Evolutionary conservation across 306 rosid genomes (phyloP).

Genomic region (Mimosa pudica): DNA sequence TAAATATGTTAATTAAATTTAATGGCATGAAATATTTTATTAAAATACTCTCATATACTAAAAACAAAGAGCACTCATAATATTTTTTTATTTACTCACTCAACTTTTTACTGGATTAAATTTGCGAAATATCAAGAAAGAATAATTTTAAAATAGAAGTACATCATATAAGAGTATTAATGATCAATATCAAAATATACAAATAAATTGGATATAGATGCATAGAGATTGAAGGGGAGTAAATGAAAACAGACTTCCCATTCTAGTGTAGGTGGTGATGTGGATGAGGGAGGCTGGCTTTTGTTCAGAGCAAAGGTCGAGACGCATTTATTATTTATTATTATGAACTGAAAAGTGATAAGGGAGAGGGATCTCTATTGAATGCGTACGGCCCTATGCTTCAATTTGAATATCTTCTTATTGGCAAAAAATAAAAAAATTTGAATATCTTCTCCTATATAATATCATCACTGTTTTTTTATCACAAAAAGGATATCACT

Average conservation of each 20-base stretch:
- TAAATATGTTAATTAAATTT: too few species aligned
- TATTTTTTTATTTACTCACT: too few species aligned
- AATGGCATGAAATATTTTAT: too few species aligned
- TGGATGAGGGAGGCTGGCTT: background rate
- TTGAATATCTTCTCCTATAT: background rate
- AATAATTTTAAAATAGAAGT: too few species aligned
- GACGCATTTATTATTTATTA: background rate
- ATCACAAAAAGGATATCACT: background rate
- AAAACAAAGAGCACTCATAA: too few species aligned
- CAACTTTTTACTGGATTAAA: too few species aligned
- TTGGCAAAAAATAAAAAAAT: too few species aligned
- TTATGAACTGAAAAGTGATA: background rate
- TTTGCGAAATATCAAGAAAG: too few species aligned
- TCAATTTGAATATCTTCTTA: background rate
- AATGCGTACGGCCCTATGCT: slow-evolving; percentile 37
- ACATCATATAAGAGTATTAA: too few species aligned
- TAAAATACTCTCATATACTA: too few species aligned
- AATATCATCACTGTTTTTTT: background rate
- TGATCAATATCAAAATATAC: too few species aligned
- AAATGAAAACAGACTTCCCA: background rate
- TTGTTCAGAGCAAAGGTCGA: background rate
- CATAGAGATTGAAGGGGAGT: background rate
- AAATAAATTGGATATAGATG: too few species aligned
- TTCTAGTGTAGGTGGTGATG: background rate
- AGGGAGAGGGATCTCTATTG: slow-evolving; percentile 19